phyloP scores from a whole-genome alignment of 768 basidiomycete species.

The Boletus huronensis region DNA sequence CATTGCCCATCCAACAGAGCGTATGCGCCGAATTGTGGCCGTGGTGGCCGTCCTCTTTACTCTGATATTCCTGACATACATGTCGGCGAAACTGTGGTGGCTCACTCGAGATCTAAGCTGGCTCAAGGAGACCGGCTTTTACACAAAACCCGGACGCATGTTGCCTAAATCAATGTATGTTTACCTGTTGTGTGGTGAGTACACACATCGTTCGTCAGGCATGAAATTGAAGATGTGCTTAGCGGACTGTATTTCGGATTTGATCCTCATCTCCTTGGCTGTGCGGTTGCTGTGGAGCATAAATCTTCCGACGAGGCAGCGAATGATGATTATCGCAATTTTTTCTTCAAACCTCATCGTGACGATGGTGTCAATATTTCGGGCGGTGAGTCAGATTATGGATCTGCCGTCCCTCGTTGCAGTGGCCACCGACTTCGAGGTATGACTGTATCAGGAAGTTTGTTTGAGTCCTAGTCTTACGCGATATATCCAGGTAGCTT shows the following conservation, averaged over 20 bases:
- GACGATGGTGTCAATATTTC: constrained; percentile 10
- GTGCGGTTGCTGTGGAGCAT: constrained; percentile 9
- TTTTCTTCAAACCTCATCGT: constrained; percentile 13
- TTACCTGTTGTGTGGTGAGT: constrained; percentile 19
- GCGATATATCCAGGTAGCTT: constrained; percentile 9
- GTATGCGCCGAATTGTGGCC: constrained; percentile 6
- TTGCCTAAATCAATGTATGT: constrained; percentile 5
- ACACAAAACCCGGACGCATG: neutral
- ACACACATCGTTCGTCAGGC: neutral
- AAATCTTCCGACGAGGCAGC: constrained; percentile 12
- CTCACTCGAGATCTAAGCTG: constrained; percentile 4
- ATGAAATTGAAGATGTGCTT: neutral
- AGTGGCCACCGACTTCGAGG: constrained; percentile 16
- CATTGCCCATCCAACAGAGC: constrained; percentile 11
- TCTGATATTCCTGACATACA: constrained; percentile 4
- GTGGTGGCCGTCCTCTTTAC: constrained; percentile 8
- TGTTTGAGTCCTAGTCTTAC: neutral
- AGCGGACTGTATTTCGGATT: constrained; percentile 25
- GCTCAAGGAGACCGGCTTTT: neutral
- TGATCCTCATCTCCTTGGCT: constrained; percentile 13
- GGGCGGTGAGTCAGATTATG: constrained; percentile 13
- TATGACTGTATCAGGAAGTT: neutral
- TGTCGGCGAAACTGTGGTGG: constrained; percentile 13
- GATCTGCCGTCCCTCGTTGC: constrained; percentile 1
- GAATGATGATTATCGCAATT: constrained; percentile 10